Evolutionary conservation across 108 stramenopile genomes (phyloP), one percentile per base, ranked within the genome.

Genomic region (Stephanodiscus triporus): DNA sequence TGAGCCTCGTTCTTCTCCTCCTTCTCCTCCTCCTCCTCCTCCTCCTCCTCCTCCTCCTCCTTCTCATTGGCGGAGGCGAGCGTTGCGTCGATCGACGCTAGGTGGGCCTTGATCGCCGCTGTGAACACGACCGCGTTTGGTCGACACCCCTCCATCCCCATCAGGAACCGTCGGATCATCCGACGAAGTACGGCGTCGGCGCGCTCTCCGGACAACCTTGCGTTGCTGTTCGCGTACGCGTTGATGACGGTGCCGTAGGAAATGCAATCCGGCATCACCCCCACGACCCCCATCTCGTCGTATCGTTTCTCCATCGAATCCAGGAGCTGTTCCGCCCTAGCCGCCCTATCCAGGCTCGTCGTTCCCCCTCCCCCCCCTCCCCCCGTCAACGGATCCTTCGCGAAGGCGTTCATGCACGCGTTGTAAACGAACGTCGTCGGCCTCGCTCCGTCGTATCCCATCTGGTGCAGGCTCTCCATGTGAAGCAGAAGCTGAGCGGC

Each of bases 351-450:
- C 13, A 30, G 17, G 26, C 56, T 30, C 17, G 30, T 6, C 9
- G 36, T 19, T 9, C 10, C 37, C 37, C 37, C 60, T 20, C 20
- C 60, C 36, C 50, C 64, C 8, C 14, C n/a, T 23, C n/a, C 17
- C 24, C 24, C 47, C 11, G 59, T 66, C 56, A 64, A 55, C 16
- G 76, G 71, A 60, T 77, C 76, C 56, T 81, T 81, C 22, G 80
- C 80, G 66, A 81, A 81, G 5, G 72, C 71, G 77, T 81, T 81
- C 76, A 81, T 73, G 42, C 76, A 77, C 9, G 80, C 80, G 34
- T 81, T 81, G 42, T 81, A 81, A 19, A 81, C 80, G 66, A 81
- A 81, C 6, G 80, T 81, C 20, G 76, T 77, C 13, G 80, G 80
- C 60, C 73, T 81, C 27, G 76, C 76, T 22, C 73, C 66, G 4